These are phyloP conservation scores for Sugiyamaella valdiviana DNA, from an alignment of 805 yeast species.

Conservation along the genomic window DNA sequence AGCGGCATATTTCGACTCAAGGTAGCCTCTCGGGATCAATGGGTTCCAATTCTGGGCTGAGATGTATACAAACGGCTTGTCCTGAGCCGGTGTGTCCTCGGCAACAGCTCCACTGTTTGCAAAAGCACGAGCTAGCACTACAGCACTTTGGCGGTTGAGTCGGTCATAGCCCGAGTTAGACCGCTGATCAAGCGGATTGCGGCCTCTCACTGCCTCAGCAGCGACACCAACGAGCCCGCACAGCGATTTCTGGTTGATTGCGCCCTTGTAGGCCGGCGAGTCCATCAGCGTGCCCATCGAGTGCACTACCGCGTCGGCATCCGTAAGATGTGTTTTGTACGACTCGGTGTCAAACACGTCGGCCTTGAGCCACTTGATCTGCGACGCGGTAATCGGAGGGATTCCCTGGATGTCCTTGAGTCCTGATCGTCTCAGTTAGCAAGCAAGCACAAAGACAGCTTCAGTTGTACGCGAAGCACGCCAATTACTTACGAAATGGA, in stretches of 20 bases:
- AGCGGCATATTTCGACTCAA: conserved; percentile 70
- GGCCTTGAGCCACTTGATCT: conserved; percentile 62
- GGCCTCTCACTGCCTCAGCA: conserved; percentile 35
- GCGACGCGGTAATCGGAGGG: conserved; percentile 37
- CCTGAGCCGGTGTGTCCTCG: not conserved
- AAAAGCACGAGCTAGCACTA: conserved; percentile 54
- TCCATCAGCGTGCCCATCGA: conserved; percentile 74
- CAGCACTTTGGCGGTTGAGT: conserved; percentile 64
- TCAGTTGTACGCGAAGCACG: not conserved
- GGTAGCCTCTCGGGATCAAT: conserved; percentile 61
- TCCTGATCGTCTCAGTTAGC: conserved; percentile 44
- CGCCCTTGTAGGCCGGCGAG: conserved; percentile 57
- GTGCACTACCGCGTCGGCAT: conserved; percentile 68
- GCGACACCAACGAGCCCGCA: conserved; percentile 11
- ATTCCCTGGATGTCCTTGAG: conserved; percentile 19
- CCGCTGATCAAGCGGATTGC: conserved; percentile 47
- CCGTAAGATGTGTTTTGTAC: conserved; percentile 42
- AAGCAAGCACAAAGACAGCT: not conserved
- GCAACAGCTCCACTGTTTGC: conserved; percentile 14
- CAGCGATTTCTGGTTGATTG: conserved; percentile 20
- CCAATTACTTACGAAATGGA: conserved; percentile 44
- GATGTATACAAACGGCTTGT: conserved; percentile 55
- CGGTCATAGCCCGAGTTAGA: conserved; percentile 50
- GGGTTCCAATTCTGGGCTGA: conserved; percentile 76
- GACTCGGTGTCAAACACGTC: conserved; percentile 61